phyloP scores from a whole-genome alignment of 2,329 filamentous ascomycete genomes.

The Scedosporium dehoogii region DNA sequence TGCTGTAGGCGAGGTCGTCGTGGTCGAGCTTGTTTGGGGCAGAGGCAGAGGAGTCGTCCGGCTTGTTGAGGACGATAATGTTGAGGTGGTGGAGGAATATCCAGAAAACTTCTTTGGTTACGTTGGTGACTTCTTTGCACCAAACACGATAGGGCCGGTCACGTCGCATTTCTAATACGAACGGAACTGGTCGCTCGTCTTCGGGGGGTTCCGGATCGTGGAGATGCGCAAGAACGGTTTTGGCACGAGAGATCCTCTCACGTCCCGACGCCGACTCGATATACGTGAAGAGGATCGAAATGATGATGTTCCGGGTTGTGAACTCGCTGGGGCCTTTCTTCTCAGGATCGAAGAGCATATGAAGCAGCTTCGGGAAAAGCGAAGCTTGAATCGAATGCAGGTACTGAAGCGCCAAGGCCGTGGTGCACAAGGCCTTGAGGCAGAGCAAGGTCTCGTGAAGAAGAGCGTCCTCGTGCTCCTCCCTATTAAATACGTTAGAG shows the following conservation, averaged over 20 bases:
- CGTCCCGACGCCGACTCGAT: slow-evolving; percentile 56
- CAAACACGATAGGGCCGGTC: slow-evolving; percentile 85
- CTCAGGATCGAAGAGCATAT: slow-evolving; percentile 93
- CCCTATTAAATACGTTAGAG: slow-evolving; percentile 36
- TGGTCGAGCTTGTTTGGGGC: slow-evolving; percentile 19
- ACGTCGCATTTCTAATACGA: slow-evolving; percentile 82
- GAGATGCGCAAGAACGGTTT: slow-evolving; percentile 67
- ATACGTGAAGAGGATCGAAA: slow-evolving; percentile 81
- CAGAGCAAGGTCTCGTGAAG: slow-evolving; percentile 89
- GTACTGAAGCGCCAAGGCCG: slow-evolving; percentile 72
- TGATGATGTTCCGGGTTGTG: slow-evolving; percentile 82
- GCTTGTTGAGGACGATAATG: slow-evolving; percentile 56
- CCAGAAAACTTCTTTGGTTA: slow-evolving; percentile 98
- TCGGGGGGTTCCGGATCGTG: slow-evolving; percentile 70
- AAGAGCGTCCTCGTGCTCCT: slow-evolving; percentile 90
- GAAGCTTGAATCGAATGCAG: slow-evolving; percentile 69
- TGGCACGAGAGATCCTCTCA: slow-evolving; percentile 59
- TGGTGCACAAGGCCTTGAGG: slow-evolving; percentile 89
- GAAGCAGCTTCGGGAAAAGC: slow-evolving; percentile 76
- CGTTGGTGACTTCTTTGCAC: slow-evolving; percentile 84
- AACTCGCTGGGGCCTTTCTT: slow-evolving; percentile 97
- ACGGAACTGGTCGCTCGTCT: slow-evolving; percentile 66
- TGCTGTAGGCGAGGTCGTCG: slow-evolving; percentile 40
- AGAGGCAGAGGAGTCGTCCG: slow-evolving; percentile 13
- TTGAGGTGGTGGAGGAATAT: slow-evolving; percentile 96